Base-by-base conservation (phyloP, 495 filamentous ascomycete species). In the Penicillium flavigenum region DNA sequence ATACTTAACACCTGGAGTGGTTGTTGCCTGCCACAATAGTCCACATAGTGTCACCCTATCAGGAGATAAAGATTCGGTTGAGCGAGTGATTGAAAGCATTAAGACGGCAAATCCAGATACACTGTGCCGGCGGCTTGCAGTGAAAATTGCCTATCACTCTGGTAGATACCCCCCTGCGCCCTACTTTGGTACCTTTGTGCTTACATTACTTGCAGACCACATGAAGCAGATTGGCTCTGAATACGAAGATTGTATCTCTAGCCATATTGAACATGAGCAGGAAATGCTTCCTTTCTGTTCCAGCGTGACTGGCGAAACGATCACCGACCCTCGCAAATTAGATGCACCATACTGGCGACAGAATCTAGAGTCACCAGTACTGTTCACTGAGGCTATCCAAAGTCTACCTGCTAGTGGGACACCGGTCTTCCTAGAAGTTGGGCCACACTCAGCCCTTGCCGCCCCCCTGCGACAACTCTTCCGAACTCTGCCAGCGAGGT, bases 371-470 rank as follows among this genome's bases (percentile, higher is more conserved):
- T 61, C 62, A 7, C 51, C 62, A 11, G 62, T 62, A 2, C 44
- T 70, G 7, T 76, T 76, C 59, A n/a, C 36, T 4, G 41, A 56
- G 19, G 68, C 72, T 1, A 52, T 71, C 24, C 17, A 73, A 71
- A 58, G 11, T n/a, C 14, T 56, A 11, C 48, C 45, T 54, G 43
- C 41, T 12, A 32, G 20, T 27, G 34, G 24, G 31, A 20, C 17
- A 0, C 17, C 47, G 0, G 2, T 72, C 3, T 66, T 86, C 4
- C 17, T 88, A n/a, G 85, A 88, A 59, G 71, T 87, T 26, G 86
- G 86, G 0, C 86, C 87, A 2, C 85, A 88, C 58, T 67, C 76
- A 4, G 79, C 85, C 4, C 73, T 90, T 5, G 71, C 79, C 20
- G 84, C 83, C 0, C 85, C 86, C 11, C 61, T 88, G 5, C 75